A percentile compares a stretch with the other conserved stretches of the same genome.
Conservation (phyloP, 1,139 yeast genomes). For the Insectozyma bohioensis region DNA sequence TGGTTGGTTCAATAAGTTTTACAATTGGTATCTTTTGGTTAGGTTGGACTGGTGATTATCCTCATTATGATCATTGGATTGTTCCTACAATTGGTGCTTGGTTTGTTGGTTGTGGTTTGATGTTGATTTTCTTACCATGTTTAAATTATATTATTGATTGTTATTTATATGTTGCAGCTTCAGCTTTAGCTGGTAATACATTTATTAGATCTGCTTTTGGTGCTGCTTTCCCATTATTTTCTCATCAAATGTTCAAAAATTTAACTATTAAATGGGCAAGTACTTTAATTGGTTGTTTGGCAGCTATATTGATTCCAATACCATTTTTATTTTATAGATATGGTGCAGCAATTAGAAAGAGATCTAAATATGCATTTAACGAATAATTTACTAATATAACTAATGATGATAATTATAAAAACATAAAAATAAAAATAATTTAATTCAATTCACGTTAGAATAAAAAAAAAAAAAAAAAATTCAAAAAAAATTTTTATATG, state of each 20-base stretch:
- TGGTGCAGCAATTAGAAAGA: slow-evolving; percentile 61
- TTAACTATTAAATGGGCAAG: slow-evolving; percentile 87
- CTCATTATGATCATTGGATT: slow-evolving; percentile 70
- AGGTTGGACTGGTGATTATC: slow-evolving; percentile 81
- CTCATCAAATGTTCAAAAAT: slow-evolving; percentile 66
- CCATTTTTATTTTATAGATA: slow-evolving; percentile 68
- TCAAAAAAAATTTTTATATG: too few species aligned
- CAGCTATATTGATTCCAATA: slow-evolving; percentile 61
- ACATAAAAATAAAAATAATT: slow-evolving; percentile 7
- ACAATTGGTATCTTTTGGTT: slow-evolving; percentile 82
- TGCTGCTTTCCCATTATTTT: slow-evolving; percentile 50
- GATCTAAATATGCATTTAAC: slow-evolving; percentile 62
- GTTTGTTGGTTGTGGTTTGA: slow-evolving; percentile 71
- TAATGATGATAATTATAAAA: slow-evolving; percentile 1
- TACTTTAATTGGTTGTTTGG: slow-evolving; percentile 68
- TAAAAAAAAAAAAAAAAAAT: slow-evolving; percentile 1
- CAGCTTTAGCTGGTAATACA: slow-evolving; percentile 88
- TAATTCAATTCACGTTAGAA: neutral
- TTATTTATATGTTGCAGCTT: slow-evolving; percentile 77
- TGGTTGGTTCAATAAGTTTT: slow-evolving; percentile 65
- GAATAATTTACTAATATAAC: slow-evolving; percentile 1
- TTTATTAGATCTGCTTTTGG: slow-evolving; percentile 64
- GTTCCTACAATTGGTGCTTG: slow-evolving; percentile 76
- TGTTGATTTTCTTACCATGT: slow-evolving; percentile 74
- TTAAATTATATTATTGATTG: slow-evolving; percentile 79